These are phyloP conservation scores for Dryas drummondii DNA, from an alignment of 306 rosid genomes.

Conservation along the genomic window DNA sequence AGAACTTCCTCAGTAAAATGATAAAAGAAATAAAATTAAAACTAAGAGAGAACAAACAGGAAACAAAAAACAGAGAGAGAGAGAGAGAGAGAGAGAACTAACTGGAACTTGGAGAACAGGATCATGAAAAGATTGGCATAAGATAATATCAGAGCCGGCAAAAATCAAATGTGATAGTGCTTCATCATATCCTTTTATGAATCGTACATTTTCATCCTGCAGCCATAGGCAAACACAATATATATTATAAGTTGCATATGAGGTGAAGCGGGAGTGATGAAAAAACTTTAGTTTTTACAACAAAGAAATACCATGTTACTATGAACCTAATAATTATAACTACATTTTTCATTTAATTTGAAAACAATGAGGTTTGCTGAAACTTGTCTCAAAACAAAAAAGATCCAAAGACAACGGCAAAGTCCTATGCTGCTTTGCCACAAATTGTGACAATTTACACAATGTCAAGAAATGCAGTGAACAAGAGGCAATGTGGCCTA, in stretches of 20 bases:
- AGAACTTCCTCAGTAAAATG: not conserved
- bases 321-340: not conserved
- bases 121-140: slow-evolving; percentile 74
- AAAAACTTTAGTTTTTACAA: not conserved
- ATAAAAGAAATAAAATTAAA: not conserved
- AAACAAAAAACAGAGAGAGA: not conserved
- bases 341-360: not conserved
- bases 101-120: slow-evolving; percentile 68
- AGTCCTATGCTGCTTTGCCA: not conserved
- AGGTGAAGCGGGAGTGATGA: not conserved
- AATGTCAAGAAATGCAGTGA: slow-evolving; percentile 9
- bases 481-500: slow-evolving; percentile 1
- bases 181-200: slow-evolving; percentile 50
- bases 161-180: slow-evolving; percentile 55
- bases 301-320: not conserved
- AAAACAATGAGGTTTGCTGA: not conserved
- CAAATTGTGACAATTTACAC: slow-evolving; percentile 1
- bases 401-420: not conserved
- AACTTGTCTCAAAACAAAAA: not conserved
- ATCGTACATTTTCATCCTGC: slow-evolving; percentile 53
- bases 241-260: not conserved
- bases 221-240: slow-evolving; percentile 22
- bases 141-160: slow-evolving; percentile 77
- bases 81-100: slow-evolving; percentile 31
- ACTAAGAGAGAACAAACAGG: not conserved